A percentile compares a stretch with the other conserved stretches of the same genome.
Evolutionary conservation across 2,329 filamentous ascomycete genomes (phyloP).

Genomic region (Penicillium glabrum): DNA sequence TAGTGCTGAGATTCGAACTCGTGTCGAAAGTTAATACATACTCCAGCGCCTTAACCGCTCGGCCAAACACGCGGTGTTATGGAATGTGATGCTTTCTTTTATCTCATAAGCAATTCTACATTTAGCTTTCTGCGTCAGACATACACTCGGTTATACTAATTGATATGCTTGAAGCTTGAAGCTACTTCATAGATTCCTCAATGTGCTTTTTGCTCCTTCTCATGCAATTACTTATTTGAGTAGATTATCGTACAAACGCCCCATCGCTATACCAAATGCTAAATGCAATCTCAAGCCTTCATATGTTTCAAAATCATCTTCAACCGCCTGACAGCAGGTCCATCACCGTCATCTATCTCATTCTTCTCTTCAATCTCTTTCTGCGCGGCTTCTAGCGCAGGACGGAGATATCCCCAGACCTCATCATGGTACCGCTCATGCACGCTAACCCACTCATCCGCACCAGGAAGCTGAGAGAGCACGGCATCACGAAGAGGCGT

Average conservation of each 20-base stretch:
- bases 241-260: background rate
- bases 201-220: background rate
- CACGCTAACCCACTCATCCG: slow-evolving; percentile 34
- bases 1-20: background rate
- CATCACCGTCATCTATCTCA: slow-evolving; percentile 38
- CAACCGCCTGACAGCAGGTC: slow-evolving; percentile 38
- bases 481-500: slow-evolving; percentile 31
- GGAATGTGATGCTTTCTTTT: background rate
- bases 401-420: slow-evolving; percentile 66
- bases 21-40: background rate
- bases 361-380: slow-evolving; percentile 42
- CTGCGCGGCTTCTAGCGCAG: slow-evolving; percentile 57
- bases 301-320: slow-evolving; percentile 43
- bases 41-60: too few relatives aligned
- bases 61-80: too few relatives aligned
- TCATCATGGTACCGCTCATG: slow-evolving; percentile 53
- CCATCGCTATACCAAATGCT: background rate
- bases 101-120: too few relatives aligned
- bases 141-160: too few relatives aligned
- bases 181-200: background rate
- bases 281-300: slow-evolving; percentile 18
- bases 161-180: too few relatives aligned
- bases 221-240: background rate
- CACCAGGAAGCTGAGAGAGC: slow-evolving; percentile 30
- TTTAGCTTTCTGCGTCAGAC: too few relatives aligned